phyloP scores from a whole-genome alignment of 495 filamentous ascomycete species.

The Talaromyces ruber region DNA sequence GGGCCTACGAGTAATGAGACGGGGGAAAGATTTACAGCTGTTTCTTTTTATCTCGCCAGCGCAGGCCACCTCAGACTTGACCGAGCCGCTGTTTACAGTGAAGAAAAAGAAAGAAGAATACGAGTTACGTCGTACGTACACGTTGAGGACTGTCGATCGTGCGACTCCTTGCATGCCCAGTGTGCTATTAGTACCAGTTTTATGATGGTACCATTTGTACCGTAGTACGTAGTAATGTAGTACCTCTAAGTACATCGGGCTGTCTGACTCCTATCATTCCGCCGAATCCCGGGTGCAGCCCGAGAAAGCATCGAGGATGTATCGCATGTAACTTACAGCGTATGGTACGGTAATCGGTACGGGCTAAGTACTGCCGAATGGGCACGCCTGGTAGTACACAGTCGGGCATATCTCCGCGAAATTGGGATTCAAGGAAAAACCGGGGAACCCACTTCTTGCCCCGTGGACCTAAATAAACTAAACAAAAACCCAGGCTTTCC shows the following conservation, averaged over 20 bases:
- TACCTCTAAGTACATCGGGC: background rate
- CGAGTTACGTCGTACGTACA: background rate
- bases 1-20: background rate
- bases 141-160: background rate
- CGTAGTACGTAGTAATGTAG: background rate
- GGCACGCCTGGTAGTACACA: background rate
- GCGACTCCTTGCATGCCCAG: background rate
- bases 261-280: background rate
- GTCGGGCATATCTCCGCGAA: conserved; percentile 1
- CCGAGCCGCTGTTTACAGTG: background rate
- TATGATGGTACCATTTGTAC: too few species aligned
- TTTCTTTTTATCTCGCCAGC: background rate
- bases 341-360: background rate
- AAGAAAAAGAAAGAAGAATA: background rate
- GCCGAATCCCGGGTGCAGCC: background rate
- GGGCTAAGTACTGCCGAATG: background rate
- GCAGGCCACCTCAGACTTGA: background rate
- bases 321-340: background rate
- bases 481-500: background rate
- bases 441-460: conserved; percentile 1
- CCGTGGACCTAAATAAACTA: background rate
- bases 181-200: background rate
- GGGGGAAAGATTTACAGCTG: background rate
- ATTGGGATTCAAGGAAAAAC: conserved; percentile 3
- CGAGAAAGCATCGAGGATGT: background rate